phyloP scores from a whole-genome alignment of 352 stramenopile genomes.

The Pythium monospermum region DNA sequence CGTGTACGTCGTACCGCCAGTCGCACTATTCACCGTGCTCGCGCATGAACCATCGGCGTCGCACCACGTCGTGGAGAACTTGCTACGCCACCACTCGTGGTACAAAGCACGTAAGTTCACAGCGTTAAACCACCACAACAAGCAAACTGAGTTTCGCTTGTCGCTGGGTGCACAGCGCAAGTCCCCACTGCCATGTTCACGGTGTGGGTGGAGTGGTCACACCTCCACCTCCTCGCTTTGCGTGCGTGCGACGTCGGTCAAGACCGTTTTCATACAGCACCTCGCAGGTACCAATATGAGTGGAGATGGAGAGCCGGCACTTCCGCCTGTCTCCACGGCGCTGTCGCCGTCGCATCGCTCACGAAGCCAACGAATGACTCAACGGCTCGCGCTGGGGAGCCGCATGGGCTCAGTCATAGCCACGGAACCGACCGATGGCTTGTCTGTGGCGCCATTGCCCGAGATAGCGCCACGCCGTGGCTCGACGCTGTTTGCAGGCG shows the following conservation, averaged over 20 bases:
- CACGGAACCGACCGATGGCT: too few species aligned
- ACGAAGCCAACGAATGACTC: too few species aligned
- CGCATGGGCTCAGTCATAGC: too few species aligned
- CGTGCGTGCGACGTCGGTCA: constrained; percentile 20
- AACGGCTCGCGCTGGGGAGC: too few species aligned
- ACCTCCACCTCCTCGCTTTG: constrained; percentile 43
- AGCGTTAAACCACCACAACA: constrained; percentile 54
- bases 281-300: constrained; percentile 11
- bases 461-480: background rate
- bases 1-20: constrained; percentile 24
- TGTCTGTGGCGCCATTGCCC: too few species aligned
- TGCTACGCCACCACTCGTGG: constrained; percentile 41
- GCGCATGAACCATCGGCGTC: constrained; percentile 31
- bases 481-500: background rate
- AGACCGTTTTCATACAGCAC: constrained; percentile 18
- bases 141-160: constrained; percentile 30
- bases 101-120: constrained; percentile 52
- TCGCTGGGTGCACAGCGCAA: constrained; percentile 38
- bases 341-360: background rate
- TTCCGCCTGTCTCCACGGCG: background rate
- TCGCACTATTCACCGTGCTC: constrained; percentile 34
- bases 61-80: constrained; percentile 32
- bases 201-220: constrained; percentile 51
- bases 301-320: background rate
- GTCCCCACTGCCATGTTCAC: constrained; percentile 44